Evolutionary conservation across 805 yeast genomes (phyloP).

Genomic region (Candida insectalens): DNA sequence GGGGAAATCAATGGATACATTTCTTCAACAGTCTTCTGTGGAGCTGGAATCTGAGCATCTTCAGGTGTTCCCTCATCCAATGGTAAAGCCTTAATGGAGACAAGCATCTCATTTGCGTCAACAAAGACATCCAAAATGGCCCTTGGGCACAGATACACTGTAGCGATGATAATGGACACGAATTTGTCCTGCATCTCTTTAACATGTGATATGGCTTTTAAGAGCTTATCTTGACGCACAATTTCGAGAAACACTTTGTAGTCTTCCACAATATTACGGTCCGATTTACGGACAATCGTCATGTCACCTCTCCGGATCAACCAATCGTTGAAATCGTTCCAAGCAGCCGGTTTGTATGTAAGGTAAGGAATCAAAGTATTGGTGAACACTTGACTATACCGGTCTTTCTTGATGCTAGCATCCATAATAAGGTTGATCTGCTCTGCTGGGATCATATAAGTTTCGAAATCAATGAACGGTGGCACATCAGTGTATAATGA

Average conservation of each 20-base stretch:
- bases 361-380: slow-evolving; percentile 14
- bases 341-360: slow-evolving; percentile 7
- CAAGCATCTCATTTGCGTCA: slow-evolving; percentile 19
- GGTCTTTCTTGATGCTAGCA: slow-evolving; percentile 2
- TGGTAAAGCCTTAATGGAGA: slow-evolving; percentile 7
- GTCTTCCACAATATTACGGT: slow-evolving; percentile 5
- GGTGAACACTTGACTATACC: slow-evolving; percentile 5
- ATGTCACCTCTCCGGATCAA: slow-evolving; percentile 9
- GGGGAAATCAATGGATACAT: slow-evolving; percentile 6
- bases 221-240: slow-evolving; percentile 13
- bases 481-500: slow-evolving; percentile 6
- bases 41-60: background rate
- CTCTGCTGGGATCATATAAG: slow-evolving; percentile 9
- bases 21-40: slow-evolving; percentile 2
- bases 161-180: slow-evolving; percentile 12
- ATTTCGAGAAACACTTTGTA: slow-evolving; percentile 11
- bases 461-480: slow-evolving; percentile 14
- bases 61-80: slow-evolving; percentile 3
- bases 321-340: slow-evolving; percentile 14
- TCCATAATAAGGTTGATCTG: slow-evolving; percentile 12
- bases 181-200: slow-evolving; percentile 6
- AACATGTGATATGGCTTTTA: slow-evolving; percentile 5
- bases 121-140: slow-evolving; percentile 16
- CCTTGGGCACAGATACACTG: slow-evolving; percentile 16
- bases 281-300: slow-evolving; percentile 3